A percentile compares a stretch with the other conserved stretches of the same genome.
These are phyloP conservation scores for Metschnikowia vanudenii DNA, from an alignment of 805 yeast genomes.

Conservation along the genomic window DNA sequence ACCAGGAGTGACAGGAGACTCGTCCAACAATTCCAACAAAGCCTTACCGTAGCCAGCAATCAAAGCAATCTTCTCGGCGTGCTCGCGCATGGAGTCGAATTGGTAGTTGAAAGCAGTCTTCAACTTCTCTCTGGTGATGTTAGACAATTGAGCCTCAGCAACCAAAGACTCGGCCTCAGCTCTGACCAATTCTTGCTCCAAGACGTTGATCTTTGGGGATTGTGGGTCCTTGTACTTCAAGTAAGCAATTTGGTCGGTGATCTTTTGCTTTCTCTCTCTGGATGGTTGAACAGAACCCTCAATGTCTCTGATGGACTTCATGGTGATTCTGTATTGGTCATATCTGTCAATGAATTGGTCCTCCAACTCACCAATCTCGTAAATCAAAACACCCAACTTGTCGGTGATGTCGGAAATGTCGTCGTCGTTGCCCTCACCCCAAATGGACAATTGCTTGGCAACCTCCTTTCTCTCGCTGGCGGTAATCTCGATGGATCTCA, in stretches of 20 bases:
- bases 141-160: conserved; percentile 98
- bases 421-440: conserved; percentile 99
- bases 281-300: conserved; percentile 98
- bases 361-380: conserved; percentile 96
- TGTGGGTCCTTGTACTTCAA: conserved; percentile 98
- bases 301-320: conserved; percentile 91
- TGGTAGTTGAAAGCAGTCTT: conserved; percentile 97
- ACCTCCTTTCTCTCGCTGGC: conserved; percentile 94
- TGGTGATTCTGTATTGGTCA: conserved; percentile 95
- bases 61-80: conserved; percentile 91
- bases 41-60: conserved; percentile 99
- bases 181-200: conserved; percentile 97
- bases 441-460: conserved; percentile 92
- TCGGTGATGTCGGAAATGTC: conserved; percentile 97
- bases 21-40: conserved; percentile 90
- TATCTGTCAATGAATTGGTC: conserved; percentile 98
- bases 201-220: conserved; percentile 90
- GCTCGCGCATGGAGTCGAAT: conserved; percentile 92
- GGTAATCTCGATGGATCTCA: conserved; percentile 90
- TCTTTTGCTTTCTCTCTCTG: conserved; percentile 95
- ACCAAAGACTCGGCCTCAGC: conserved; percentile 99
- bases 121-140: conserved; percentile 96
- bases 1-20: conserved; percentile 97
- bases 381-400: conserved; percentile 91
- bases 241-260: conserved; percentile 96